Percentiles rank a stretch among this genome's conserved stretches.
Conservation (phyloP, 345 rosid species). For the Stellera chamaejasme region DNA sequence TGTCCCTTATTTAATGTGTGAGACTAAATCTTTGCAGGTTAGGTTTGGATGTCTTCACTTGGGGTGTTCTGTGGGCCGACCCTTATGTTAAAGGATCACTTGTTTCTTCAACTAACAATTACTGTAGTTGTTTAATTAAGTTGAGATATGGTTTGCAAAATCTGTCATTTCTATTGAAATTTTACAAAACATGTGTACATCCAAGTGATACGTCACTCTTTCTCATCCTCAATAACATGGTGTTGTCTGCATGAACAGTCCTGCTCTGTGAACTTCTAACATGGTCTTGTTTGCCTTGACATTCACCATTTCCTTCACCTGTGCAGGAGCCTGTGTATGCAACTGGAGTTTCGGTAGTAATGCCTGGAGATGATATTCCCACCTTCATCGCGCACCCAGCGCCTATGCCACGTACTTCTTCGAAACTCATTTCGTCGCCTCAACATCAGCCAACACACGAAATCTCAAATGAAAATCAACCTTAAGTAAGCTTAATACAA, state of each 20-base stretch:
- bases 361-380: slow-evolving; percentile 91
- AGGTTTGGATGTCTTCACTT: slow-evolving; percentile 14
- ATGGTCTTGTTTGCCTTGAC: background rate
- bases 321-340: slow-evolving; percentile 72
- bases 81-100: slow-evolving; percentile 10
- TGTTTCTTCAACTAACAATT: slow-evolving; percentile 14
- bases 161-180: background rate
- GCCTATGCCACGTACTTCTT: slow-evolving; percentile 42
- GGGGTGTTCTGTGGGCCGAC: slow-evolving; percentile 7
- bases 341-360: slow-evolving; percentile 79
- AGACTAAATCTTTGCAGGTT: slow-evolving; percentile 11
- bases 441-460: slow-evolving; percentile 13
- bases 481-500: background rate
- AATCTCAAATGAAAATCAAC: slow-evolving; percentile 13
- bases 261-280: background rate
- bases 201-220: background rate
- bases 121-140: background rate
- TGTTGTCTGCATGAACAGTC: background rate
- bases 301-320: background rate
- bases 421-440: slow-evolving; percentile 18
- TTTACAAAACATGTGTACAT: background rate
- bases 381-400: slow-evolving; percentile 78
- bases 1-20: slow-evolving; percentile 17
- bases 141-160: slow-evolving; percentile 15
- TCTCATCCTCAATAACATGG: background rate